phyloP scores from a whole-genome alignment of 2,329 filamentous ascomycete species.

The Bertia moriformis region DNA sequence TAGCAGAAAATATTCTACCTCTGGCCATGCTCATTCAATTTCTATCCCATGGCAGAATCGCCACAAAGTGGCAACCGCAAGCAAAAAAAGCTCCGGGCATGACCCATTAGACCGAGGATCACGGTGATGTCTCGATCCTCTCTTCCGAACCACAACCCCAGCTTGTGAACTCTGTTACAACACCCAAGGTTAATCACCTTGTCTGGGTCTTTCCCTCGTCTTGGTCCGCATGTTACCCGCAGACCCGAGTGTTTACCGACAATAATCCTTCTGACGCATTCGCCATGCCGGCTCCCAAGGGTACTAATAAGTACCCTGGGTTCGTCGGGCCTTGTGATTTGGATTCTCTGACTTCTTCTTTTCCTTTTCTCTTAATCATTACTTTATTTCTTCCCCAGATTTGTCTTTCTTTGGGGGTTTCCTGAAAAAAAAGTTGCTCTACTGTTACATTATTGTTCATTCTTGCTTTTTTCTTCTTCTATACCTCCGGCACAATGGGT shows the following conservation, averaged over 20 bases:
- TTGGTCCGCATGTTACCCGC: too few relatives aligned
- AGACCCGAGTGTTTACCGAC: constrained; percentile 22
- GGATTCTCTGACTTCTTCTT: neutral
- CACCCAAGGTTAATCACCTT: too few relatives aligned
- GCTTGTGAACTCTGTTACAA: constrained; percentile 10
- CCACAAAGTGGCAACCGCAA: too few relatives aligned
- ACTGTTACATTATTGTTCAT: neutral
- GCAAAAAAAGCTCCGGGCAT: too few relatives aligned
- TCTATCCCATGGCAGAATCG: too few relatives aligned
- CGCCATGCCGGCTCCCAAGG: constrained; percentile 7
- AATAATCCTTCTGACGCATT: constrained; percentile 10
- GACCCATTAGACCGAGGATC: constrained; percentile 22
- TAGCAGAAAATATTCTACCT: too few relatives aligned
- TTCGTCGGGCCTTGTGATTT: constrained; percentile 1
- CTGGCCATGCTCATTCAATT: too few relatives aligned
- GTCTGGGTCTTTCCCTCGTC: too few relatives aligned
- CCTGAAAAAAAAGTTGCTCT: neutral
- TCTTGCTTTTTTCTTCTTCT: neutral
- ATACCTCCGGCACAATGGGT: neutral
- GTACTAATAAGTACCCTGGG: constrained; percentile 3
- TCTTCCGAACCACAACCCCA: constrained; percentile 15
- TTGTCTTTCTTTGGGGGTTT: neutral
- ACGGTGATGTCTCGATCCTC: constrained; percentile 15
- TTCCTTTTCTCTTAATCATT: neutral
- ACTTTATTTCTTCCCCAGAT: neutral